These are phyloP conservation scores for Ustilago cynodontis DNA, from an alignment of 1,284 basidiomycete species.

Conservation along the genomic window DNA sequence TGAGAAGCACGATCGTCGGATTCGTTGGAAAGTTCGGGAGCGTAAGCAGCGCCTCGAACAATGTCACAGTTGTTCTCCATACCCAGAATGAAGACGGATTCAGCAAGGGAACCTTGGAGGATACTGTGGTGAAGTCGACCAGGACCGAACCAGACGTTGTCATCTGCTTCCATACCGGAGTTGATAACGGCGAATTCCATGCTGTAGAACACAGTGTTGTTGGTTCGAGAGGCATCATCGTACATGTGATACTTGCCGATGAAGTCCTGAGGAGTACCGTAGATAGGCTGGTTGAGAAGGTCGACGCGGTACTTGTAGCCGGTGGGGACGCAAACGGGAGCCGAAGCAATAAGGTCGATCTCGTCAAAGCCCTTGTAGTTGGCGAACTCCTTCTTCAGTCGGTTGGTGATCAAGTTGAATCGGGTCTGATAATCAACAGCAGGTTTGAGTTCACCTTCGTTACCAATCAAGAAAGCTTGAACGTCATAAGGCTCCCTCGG, in stretches of 20 bases:
- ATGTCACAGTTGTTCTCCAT: constrained; percentile 76
- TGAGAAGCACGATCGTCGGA: constrained; percentile 69
- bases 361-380: constrained; percentile 70
- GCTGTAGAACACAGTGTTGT: constrained; percentile 68
- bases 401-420: constrained; percentile 75
- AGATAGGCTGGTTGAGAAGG: constrained; percentile 49
- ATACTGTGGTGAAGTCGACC: constrained; percentile 77
- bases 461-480: constrained; percentile 76
- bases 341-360: constrained; percentile 52
- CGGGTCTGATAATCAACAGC: constrained; percentile 74
- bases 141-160: constrained; percentile 74
- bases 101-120: constrained; percentile 73
- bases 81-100: constrained; percentile 81
- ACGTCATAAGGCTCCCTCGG: constrained; percentile 74
- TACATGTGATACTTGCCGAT: constrained; percentile 43
- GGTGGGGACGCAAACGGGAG: constrained; percentile 30
- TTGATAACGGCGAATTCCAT: constrained; percentile 81
- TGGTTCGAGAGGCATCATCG: constrained; percentile 45
- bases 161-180: constrained; percentile 69
- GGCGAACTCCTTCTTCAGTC: constrained; percentile 76
- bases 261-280: constrained; percentile 43
- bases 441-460: constrained; percentile 70
- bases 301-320: constrained; percentile 51
- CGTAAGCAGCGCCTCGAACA: constrained; percentile 78
- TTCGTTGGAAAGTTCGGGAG: constrained; percentile 74